These are phyloP conservation scores for Pyrenula massariospora DNA, from an alignment of 495 filamentous ascomycete species.

Conservation along the genomic window DNA sequence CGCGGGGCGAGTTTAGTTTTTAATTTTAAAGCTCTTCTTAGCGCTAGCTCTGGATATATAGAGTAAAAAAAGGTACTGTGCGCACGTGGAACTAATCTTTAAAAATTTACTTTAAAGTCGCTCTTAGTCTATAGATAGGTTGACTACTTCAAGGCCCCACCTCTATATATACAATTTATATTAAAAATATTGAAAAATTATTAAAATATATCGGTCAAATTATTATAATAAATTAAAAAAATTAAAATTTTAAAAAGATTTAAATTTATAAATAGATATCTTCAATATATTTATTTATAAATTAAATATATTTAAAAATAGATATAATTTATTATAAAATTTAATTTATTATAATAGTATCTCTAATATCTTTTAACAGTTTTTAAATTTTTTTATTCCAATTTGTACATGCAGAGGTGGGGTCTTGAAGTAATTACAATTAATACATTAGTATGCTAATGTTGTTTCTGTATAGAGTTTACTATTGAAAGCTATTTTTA, in stretches of 20 bases:
- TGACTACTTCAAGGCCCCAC: too few relatives aligned
- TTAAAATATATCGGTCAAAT: conserved; percentile 2
- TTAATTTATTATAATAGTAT: too few relatives aligned
- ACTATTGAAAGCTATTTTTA: too few relatives aligned
- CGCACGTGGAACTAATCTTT: too few relatives aligned
- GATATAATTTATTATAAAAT: neutral
- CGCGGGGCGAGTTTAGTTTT: too few relatives aligned
- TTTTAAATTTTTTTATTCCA: neutral
- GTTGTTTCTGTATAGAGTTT: neutral
- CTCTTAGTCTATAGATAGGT: too few relatives aligned
- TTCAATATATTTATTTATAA: neutral
- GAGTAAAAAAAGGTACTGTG: too few relatives aligned
- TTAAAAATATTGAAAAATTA: conserved; percentile 4
- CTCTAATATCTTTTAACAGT: neutral
- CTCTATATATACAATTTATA: conserved; percentile 4
- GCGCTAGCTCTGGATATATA: too few relatives aligned
- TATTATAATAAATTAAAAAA: conserved; percentile 1
- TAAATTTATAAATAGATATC: conserved; percentile 6
- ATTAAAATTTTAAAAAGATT: conserved; percentile 1
- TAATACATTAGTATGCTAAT: neutral
- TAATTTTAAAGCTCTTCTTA: too few relatives aligned
- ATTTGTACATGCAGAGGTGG: neutral
- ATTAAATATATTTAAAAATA: neutral
- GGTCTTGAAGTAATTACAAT: neutral
- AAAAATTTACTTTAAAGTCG: neutral